Conservation (phyloP, 306 rosid species). For the Albizia julibrissin region DNA sequence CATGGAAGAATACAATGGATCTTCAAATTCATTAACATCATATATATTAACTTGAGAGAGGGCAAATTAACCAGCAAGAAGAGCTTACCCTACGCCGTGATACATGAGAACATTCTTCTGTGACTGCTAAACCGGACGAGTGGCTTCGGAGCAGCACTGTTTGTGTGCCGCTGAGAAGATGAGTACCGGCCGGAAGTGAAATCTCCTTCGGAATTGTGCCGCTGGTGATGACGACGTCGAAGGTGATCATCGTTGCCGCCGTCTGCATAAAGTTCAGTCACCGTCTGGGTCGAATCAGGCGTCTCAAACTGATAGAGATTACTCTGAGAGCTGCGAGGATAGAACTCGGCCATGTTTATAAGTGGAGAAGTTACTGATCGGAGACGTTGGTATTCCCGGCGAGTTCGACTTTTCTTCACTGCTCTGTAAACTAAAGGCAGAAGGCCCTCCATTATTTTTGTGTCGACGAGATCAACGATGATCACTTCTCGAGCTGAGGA, state of each 20-base stretch:
- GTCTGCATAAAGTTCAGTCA: not conserved
- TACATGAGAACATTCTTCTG: slow-evolving; percentile 45
- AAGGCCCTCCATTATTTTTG: slow-evolving; percentile 50
- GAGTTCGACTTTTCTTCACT: slow-evolving; percentile 38
- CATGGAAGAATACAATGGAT: not conserved
- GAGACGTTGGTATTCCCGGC: slow-evolving; percentile 41
- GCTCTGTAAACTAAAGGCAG: slow-evolving; percentile 46
- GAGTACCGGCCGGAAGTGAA: slow-evolving; percentile 9
- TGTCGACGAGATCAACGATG: not conserved
- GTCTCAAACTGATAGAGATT: not conserved
- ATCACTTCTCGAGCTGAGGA: not conserved
- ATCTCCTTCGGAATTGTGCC: slow-evolving; percentile 38
- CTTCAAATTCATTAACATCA: not conserved
- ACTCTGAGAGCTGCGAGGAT: slow-evolving; percentile 28
- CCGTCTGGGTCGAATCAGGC: not conserved
- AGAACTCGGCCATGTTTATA: slow-evolving; percentile 32
- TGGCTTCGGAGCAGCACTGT: slow-evolving; percentile 24
- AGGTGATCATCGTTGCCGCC: not conserved
- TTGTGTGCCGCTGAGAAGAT: not conserved
- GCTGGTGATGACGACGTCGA: slow-evolving; percentile 41
- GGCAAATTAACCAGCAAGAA: not conserved
- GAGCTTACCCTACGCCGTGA: slow-evolving; percentile 26
- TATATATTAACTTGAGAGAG: not conserved
- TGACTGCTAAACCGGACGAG: slow-evolving; percentile 40
- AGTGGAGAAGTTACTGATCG: slow-evolving; percentile 23